These are phyloP conservation scores for Tricholoma terreum DNA, from an alignment of 768 basidiomycete genomes.

Conservation along the genomic window DNA sequence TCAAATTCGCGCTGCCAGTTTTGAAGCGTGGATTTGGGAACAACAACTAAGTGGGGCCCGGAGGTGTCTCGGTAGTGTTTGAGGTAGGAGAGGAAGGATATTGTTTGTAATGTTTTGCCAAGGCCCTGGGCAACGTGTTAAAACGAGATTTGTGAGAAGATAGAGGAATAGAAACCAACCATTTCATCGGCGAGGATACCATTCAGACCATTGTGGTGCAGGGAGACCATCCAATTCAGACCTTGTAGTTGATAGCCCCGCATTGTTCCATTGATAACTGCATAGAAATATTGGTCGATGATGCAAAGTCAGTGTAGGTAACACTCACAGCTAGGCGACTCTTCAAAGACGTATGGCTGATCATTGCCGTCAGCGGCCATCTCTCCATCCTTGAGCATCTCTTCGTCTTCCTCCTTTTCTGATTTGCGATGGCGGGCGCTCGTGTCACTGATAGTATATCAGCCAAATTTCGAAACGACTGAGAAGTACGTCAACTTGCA, in stretches of 20 bases:
- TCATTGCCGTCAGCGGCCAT: slow-evolving; percentile 78
- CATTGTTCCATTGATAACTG: slow-evolving; percentile 90
- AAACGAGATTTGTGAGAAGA: neutral
- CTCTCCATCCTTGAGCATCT: slow-evolving; percentile 85
- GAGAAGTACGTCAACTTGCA: slow-evolving; percentile 39
- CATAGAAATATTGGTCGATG: slow-evolving; percentile 4
- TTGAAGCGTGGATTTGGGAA: slow-evolving; percentile 97
- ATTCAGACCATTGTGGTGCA: slow-evolving; percentile 95
- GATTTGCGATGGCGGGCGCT: slow-evolving; percentile 86
- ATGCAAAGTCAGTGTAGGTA: neutral
- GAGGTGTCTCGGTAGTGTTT: slow-evolving; percentile 72
- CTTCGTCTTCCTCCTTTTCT: slow-evolving; percentile 98
- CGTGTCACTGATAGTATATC: slow-evolving; percentile 51
- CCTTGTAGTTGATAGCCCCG: slow-evolving; percentile 94
- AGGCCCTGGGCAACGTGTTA: slow-evolving; percentile 59
- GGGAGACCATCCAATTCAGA: slow-evolving; percentile 94
- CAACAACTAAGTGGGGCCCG: slow-evolving; percentile 93
- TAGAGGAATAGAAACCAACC: slow-evolving; percentile 36
- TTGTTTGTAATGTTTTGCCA: slow-evolving; percentile 97
- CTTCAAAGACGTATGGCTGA: slow-evolving; percentile 91
- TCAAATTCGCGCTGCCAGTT: slow-evolving; percentile 96
- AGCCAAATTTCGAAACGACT: neutral
- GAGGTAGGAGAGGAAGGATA: slow-evolving; percentile 94
- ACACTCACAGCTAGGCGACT: slow-evolving; percentile 81
- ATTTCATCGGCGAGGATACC: slow-evolving; percentile 98